phyloP scores from a whole-genome alignment of 116 monocot genomes.

The Phalaenopsis hybrid region DNA sequence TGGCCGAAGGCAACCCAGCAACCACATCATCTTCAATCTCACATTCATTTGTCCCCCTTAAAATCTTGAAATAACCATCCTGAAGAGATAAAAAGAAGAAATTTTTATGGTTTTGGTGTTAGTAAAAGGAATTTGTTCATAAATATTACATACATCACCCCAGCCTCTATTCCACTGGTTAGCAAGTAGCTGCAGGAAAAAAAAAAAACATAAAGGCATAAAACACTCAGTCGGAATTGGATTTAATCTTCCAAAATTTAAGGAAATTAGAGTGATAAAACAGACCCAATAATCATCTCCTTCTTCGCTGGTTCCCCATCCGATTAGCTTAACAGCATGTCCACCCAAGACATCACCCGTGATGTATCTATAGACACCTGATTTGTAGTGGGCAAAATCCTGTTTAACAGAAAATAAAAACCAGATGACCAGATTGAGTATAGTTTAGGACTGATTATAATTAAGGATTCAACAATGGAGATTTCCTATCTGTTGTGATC shows the following conservation, averaged over 20 bases:
- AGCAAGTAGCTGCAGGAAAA: conserved; percentile 68
- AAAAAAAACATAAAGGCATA: not conserved
- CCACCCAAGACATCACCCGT: conserved; percentile 74
- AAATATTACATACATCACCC: conserved; percentile 73
- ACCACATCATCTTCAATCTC: conserved; percentile 76
- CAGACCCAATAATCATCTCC: conserved; percentile 91
- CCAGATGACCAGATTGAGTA: too few species aligned
- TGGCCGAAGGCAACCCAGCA: conserved; percentile 81
- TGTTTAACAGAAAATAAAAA: conserved; percentile 10
- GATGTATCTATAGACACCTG: conserved; percentile 82
- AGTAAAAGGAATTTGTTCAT: not conserved
- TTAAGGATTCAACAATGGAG: too few species aligned
- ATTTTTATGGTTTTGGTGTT: not conserved
- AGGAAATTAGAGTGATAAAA: not conserved
- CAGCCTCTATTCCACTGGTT: conserved; percentile 95
- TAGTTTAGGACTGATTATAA: too few species aligned
- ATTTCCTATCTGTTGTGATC: too few species aligned
- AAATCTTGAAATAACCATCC: conserved; percentile 91
- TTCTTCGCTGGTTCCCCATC: conserved; percentile 87
- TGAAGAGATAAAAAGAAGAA: conserved; percentile 11
- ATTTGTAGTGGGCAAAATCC: conserved; percentile 96
- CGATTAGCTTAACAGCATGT: conserved; percentile 91
- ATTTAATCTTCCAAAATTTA: not conserved
- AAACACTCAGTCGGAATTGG: not conserved
- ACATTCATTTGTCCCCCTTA: conserved; percentile 79